phyloP scores from a whole-genome alignment of 495 filamentous ascomycete genomes.

The Penicillium canescens region DNA sequence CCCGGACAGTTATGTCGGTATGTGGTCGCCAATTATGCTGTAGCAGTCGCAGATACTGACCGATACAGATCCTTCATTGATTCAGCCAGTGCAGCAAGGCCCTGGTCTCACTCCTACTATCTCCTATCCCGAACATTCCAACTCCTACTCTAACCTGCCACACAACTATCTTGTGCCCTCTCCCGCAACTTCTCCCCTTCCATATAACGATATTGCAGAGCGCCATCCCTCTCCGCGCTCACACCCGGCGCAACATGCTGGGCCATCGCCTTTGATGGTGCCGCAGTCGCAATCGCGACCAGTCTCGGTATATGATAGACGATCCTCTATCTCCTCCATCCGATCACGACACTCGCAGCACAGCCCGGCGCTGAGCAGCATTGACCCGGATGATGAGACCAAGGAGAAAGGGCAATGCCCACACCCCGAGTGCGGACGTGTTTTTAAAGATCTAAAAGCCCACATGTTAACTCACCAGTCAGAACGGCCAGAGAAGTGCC shows the following conservation, averaged over 20 bases:
- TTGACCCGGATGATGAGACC: slow-evolving; percentile 61
- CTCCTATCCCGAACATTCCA: slow-evolving; percentile 34
- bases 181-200: slow-evolving; percentile 34
- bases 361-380: slow-evolving; percentile 52
- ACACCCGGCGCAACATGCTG: slow-evolving; percentile 27
- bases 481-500: slow-evolving; percentile 95
- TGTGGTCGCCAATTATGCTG: slow-evolving; percentile 42
- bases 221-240: slow-evolving; percentile 29
- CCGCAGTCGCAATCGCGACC: slow-evolving; percentile 38
- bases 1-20: slow-evolving; percentile 72
- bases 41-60: background rate
- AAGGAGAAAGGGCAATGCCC: slow-evolving; percentile 75
- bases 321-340: slow-evolving; percentile 57
- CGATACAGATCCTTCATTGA: slow-evolving; percentile 58
- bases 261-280: slow-evolving; percentile 38
- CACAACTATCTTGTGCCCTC: slow-evolving; percentile 34
- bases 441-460: slow-evolving; percentile 93
- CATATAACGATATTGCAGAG: slow-evolving; percentile 29
- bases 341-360: slow-evolving; percentile 56
- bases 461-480: slow-evolving; percentile 96
- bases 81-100: slow-evolving; percentile 45
- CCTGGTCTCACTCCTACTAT: slow-evolving; percentile 32
- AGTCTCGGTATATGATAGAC: slow-evolving; percentile 41
- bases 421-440: slow-evolving; percentile 78
- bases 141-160: slow-evolving; percentile 23